Evolutionary conservation across 139 green algal species (phyloP).

Genomic region (Closterium sp.): DNA sequence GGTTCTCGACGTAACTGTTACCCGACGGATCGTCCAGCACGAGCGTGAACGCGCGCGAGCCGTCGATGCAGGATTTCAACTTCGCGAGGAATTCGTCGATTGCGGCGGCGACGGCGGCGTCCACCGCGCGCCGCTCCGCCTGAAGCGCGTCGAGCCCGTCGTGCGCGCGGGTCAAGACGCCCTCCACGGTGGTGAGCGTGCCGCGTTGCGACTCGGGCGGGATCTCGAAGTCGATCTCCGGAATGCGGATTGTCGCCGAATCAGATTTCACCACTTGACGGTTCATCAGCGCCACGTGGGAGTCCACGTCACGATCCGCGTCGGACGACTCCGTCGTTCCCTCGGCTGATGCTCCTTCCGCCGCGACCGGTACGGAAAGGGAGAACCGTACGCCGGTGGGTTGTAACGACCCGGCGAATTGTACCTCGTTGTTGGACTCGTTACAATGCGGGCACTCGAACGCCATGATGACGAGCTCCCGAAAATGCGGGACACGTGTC

Average conservation of each 20-base stretch:
- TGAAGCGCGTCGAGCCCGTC: constrained; percentile 55
- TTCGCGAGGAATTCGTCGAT: constrained; percentile 59
- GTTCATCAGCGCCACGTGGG: constrained; percentile 35
- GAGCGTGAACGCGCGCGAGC: constrained; percentile 60
- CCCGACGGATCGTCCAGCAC: constrained; percentile 63
- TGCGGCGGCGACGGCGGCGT: constrained; percentile 51
- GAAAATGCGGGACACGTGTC: constrained; percentile 63
- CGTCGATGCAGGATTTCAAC: constrained; percentile 58
- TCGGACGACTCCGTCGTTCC: not conserved
- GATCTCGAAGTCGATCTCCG: constrained; percentile 76
- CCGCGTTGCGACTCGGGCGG: constrained; percentile 59
- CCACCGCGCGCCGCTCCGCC: constrained; percentile 46
- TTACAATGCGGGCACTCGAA: constrained; percentile 68
- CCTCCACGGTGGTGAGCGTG: constrained; percentile 63
- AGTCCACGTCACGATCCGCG: not conserved
- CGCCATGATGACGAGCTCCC: constrained; percentile 59
- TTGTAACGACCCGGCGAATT: constrained; percentile 55
- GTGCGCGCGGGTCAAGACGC: constrained; percentile 53
- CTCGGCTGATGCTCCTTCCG: not conserved
- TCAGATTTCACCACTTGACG: constrained; percentile 71
- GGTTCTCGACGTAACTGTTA: constrained; percentile 64
- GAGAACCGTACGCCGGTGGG: constrained; percentile 54
- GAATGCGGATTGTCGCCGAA: constrained; percentile 54
- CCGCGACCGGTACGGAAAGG: constrained; percentile 54
- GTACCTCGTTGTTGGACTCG: constrained; percentile 67